phyloP scores from a whole-genome alignment of 2,329 filamentous ascomycete genomes.

The Calycina herbarum region DNA sequence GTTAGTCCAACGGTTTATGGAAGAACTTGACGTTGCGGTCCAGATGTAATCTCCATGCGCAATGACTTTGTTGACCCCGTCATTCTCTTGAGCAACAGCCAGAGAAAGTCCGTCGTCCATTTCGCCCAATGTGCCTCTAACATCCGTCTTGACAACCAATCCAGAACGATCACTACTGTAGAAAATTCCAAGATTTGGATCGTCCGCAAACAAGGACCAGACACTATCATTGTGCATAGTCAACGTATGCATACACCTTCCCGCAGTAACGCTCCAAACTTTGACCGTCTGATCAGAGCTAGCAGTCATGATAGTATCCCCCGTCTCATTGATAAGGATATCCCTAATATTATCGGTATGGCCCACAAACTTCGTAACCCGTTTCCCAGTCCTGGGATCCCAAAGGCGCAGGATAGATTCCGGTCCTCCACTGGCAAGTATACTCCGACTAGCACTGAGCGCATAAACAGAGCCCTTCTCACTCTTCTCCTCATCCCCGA shows the following conservation, averaged over 20 bases:
- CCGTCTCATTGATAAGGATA: constrained; percentile 84
- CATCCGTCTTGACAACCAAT: constrained; percentile 93
- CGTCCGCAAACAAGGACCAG: constrained; percentile 90
- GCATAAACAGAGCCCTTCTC: constrained; percentile 97
- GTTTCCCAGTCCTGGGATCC: constrained; percentile 85
- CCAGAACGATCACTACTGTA: constrained; percentile 94
- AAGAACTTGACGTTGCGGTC: constrained; percentile 72
- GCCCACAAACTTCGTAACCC: constrained; percentile 93
- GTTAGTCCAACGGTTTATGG: constrained; percentile 74
- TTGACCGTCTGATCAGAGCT: constrained; percentile 98
- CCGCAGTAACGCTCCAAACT: constrained; percentile 93
- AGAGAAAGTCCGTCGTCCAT: constrained; percentile 86
- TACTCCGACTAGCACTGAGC: constrained; percentile 73
- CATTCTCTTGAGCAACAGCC: constrained; percentile 89
- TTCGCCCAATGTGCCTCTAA: constrained; percentile 68
- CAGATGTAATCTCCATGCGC: constrained; percentile 58
- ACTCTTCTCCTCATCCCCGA: constrained; percentile 75
- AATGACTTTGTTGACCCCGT: constrained; percentile 70
- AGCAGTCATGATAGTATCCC: constrained; percentile 88
- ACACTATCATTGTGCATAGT: constrained; percentile 99
- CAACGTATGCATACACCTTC: constrained; percentile 94
- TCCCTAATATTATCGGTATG: constrained; percentile 94
- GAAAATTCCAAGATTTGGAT: constrained; percentile 83
- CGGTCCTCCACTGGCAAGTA: constrained; percentile 89
- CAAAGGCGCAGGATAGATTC: constrained; percentile 91